Conservation (phyloP, 2,329 filamentous ascomycete species). For the Exophiala lecanii-corni region DNA sequence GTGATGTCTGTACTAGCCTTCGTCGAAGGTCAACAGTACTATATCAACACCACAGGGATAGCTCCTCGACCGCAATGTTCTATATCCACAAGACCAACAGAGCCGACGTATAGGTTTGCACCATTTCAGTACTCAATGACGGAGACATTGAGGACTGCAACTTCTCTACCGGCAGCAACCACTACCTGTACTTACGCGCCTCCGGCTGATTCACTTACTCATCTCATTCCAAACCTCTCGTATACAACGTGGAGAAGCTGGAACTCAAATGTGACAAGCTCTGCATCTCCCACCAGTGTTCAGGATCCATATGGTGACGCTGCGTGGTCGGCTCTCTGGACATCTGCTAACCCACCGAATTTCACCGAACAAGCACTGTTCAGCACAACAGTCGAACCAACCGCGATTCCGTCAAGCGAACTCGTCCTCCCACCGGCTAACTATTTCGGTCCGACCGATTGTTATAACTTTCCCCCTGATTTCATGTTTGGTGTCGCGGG, state of each 20-base stretch:
- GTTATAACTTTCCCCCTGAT: conserved; percentile 32
- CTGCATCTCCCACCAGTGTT: background rate
- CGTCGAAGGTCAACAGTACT: conserved; percentile 26
- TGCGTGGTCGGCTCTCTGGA: conserved; percentile 36
- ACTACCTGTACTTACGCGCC: conserved; percentile 31
- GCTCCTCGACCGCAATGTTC: conserved; percentile 28
- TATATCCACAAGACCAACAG: conserved; percentile 9
- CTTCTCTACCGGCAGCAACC: conserved; percentile 31
- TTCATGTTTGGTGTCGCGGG: conserved; percentile 44
- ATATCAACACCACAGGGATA: conserved; percentile 28
- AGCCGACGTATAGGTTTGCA: conserved; percentile 28
- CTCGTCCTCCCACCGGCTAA: conserved; percentile 52
- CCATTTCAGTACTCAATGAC: conserved; percentile 30
- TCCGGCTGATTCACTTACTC: conserved; percentile 26
- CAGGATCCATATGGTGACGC: conserved; percentile 32
- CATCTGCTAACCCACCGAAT: conserved; percentile 29
- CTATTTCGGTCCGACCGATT: conserved; percentile 42
- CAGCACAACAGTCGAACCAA: conserved; percentile 49
- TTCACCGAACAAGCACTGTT: conserved; percentile 37
- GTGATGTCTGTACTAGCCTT: too few relatives aligned
- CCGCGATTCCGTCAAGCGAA: conserved; percentile 51
- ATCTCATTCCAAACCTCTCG: conserved; percentile 25
- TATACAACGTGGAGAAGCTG: conserved; percentile 35
- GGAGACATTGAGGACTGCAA: conserved; percentile 32
- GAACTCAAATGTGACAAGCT: conserved; percentile 29